Conservation (phyloP, 2,329 filamentous ascomycete genomes). For the Neocucurbitaria cava region DNA sequence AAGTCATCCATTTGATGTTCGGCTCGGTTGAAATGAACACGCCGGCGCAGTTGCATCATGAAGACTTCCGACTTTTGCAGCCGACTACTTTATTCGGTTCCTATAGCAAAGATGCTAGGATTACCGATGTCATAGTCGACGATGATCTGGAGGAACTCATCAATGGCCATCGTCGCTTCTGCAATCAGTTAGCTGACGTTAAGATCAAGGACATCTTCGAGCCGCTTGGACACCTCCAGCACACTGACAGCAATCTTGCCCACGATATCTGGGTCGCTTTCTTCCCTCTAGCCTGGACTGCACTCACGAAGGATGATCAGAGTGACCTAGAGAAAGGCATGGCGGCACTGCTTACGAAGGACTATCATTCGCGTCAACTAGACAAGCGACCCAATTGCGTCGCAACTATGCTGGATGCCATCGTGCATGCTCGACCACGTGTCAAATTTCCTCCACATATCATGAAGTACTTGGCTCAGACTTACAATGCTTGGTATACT, state of each 20-base stretch:
- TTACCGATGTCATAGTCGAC: slow-evolving; percentile 74
- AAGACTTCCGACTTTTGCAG: slow-evolving; percentile 83
- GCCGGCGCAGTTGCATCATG: slow-evolving; percentile 77
- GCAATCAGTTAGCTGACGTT: slow-evolving; percentile 82
- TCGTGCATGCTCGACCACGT: slow-evolving; percentile 81
- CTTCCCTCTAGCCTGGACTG: slow-evolving; percentile 94
- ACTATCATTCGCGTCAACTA: slow-evolving; percentile 92
- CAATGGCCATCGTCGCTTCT: slow-evolving; percentile 79
- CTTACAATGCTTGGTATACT: slow-evolving; percentile 98
- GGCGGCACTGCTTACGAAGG: slow-evolving; percentile 88
- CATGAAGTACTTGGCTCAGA: slow-evolving; percentile 91
- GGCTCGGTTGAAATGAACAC: slow-evolving; percentile 87
- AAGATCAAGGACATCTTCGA: slow-evolving; percentile 89
- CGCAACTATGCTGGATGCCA: slow-evolving; percentile 87
- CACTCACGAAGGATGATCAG: slow-evolving; percentile 84
- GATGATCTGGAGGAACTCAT: slow-evolving; percentile 83
- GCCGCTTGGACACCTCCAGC: slow-evolving; percentile 89
- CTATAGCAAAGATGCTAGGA: slow-evolving; percentile 73
- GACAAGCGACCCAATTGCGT: slow-evolving; percentile 96
- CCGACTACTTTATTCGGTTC: slow-evolving; percentile 75
- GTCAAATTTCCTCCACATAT: slow-evolving; percentile 96
- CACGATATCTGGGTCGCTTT: slow-evolving; percentile 89
- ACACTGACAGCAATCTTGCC: slow-evolving; percentile 80
- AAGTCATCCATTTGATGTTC: slow-evolving; percentile 91
- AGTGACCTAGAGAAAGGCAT: slow-evolving; percentile 89